Conservation (phyloP, 345 rosid species). For the Turnera subulata region DNA sequence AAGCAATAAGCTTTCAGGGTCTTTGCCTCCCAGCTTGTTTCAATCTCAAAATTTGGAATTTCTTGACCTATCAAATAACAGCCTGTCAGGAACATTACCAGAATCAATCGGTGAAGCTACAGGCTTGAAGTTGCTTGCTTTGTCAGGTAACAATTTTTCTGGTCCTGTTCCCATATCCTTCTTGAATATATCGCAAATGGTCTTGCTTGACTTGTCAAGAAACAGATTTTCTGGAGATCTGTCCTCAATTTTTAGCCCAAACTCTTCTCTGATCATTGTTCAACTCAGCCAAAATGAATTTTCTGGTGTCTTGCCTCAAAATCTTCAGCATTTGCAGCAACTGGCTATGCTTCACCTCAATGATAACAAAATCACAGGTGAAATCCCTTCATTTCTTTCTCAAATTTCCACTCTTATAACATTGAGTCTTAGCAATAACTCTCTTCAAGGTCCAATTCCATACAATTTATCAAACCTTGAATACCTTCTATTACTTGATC, state of each 20-base stretch:
- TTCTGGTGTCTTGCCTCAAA: constrained; percentile 1
- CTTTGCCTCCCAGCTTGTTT: constrained; percentile 25
- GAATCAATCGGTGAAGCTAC: constrained; percentile 5
- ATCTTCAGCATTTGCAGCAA: background rate
- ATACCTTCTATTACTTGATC: constrained; percentile 15
- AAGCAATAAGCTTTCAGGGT: constrained; percentile 22
- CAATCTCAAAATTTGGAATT: constrained; percentile 11
- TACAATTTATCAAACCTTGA: constrained; percentile 24
- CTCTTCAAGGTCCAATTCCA: constrained; percentile 31
- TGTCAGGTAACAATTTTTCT: constrained; percentile 31
- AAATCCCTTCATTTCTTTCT: constrained; percentile 19
- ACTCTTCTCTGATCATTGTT: background rate
- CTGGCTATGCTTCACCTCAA: constrained; percentile 11
- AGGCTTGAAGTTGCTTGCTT: constrained; percentile 5
- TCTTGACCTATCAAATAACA: constrained; percentile 19
- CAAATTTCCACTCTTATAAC: constrained; percentile 27
- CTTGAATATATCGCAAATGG: background rate
- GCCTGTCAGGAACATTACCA: constrained; percentile 18
- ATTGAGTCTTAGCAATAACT: constrained; percentile 34
- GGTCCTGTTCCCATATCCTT: constrained; percentile 22
- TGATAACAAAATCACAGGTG: constrained; percentile 31
- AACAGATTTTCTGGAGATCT: constrained; percentile 11
- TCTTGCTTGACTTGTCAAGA: constrained; percentile 17
- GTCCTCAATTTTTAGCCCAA: constrained; percentile 1
- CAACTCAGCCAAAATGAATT: constrained; percentile 1